A percentile compares a stretch with the other conserved stretches of the same genome.
Conservation (phyloP, 805 yeast genomes). For the Sugiyamaella americana region DNA sequence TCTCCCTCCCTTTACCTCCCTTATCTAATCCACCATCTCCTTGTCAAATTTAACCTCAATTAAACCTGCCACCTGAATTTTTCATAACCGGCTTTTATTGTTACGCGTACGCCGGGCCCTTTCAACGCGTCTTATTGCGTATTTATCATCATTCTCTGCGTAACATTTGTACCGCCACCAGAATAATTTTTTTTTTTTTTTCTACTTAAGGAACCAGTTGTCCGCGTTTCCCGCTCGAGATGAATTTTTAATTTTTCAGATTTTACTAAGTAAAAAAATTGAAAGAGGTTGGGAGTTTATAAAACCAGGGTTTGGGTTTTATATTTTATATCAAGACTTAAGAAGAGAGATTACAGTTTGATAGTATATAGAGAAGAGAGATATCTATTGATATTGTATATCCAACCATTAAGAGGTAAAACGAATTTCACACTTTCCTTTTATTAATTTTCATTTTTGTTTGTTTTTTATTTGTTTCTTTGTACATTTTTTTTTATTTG, state of each 20-base stretch:
- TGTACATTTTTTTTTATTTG: too few relatives aligned
- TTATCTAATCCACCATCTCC: background rate
- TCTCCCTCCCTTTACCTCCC: background rate
- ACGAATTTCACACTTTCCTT: background rate
- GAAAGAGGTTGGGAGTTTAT: background rate
- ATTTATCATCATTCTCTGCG: background rate
- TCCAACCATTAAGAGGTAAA: too few relatives aligned
- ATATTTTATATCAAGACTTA: too few relatives aligned
- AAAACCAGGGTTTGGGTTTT: background rate
- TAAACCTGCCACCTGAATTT: background rate
- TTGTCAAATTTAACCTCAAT: background rate
- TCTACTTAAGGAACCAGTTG: conserved; percentile 5
- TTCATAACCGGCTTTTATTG: background rate
- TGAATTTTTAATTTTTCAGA: background rate
- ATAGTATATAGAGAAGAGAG: too few relatives aligned
- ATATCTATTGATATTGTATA: too few relatives aligned
- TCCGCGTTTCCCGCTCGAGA: background rate
- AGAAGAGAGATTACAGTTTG: too few relatives aligned
- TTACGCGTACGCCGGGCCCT: background rate
- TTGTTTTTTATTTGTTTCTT: background rate
- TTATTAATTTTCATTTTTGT: background rate
- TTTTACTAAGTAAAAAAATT: too few relatives aligned
- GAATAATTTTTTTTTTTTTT: background rate
- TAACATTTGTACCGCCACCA: conserved; percentile 2
- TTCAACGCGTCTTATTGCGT: too few relatives aligned